Percentiles rank a stretch among this genome's conserved stretches.
phyloP scores from a whole-genome alignment of 306 rosid genomes.

The Cyclanthera cordifolia region DNA sequence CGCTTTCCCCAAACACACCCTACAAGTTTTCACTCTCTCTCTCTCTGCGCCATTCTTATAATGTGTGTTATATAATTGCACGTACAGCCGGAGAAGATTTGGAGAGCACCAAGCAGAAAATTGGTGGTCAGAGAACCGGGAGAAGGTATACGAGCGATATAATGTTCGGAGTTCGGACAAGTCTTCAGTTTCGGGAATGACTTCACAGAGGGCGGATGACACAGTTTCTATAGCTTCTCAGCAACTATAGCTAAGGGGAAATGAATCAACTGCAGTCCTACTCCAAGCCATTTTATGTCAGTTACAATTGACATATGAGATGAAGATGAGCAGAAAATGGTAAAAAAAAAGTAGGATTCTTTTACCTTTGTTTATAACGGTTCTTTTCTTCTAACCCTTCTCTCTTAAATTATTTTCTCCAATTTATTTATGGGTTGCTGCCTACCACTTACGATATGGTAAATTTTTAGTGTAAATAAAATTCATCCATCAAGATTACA shows the following conservation, averaged over 20 bases:
- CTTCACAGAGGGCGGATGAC: neutral
- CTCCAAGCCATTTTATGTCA: slow-evolving; percentile 22
- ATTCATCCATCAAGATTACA: slow-evolving; percentile 28
- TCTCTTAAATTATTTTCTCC: slow-evolving; percentile 27
- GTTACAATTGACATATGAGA: neutral
- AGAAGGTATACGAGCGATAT: slow-evolving; percentile 71
- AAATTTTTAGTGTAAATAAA: slow-evolving; percentile 54
- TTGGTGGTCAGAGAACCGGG: slow-evolving; percentile 96
- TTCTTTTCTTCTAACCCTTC: slow-evolving; percentile 17
- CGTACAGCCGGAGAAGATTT: slow-evolving; percentile 87
- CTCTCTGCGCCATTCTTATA: neutral
- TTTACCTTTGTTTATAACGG: slow-evolving; percentile 3
- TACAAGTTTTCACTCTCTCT: too few species aligned
- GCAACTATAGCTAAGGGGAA: slow-evolving; percentile 31
- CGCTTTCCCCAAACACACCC: too few species aligned
- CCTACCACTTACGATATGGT: slow-evolving; percentile 37
- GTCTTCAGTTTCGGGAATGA: slow-evolving; percentile 40
- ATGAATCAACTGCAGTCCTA: slow-evolving; percentile 18
- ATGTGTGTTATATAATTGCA: slow-evolving; percentile 12
- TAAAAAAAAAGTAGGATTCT: slow-evolving; percentile 23
- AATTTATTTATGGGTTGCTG: slow-evolving; percentile 33
- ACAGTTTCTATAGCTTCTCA: slow-evolving; percentile 20
- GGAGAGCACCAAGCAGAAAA: slow-evolving; percentile 97
- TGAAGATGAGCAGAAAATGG: slow-evolving; percentile 20
- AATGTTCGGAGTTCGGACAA: slow-evolving; percentile 62